Conservation (phyloP, 1,284 basidiomycete genomes). For the Kwoniella shivajii region DNA sequence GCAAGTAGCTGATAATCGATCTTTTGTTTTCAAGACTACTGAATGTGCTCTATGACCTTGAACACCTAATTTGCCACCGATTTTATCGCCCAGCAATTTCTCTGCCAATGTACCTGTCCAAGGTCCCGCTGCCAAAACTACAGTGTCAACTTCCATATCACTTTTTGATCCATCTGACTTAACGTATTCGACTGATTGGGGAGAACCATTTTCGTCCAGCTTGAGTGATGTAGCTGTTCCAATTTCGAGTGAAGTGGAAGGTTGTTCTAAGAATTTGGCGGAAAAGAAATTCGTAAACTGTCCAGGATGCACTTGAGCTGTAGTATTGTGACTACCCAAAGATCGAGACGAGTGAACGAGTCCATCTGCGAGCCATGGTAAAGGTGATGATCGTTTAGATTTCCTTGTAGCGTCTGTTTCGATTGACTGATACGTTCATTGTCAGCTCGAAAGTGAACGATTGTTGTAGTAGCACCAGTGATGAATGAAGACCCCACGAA, state of each 20-base stretch:
- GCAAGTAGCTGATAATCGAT: constrained; percentile 48
- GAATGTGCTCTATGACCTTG: constrained; percentile 58
- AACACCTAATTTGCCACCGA: constrained; percentile 50
- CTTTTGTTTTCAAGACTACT: constrained; percentile 54
- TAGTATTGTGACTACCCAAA: constrained; percentile 44
- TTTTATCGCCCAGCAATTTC: constrained; percentile 58
- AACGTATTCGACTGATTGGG: constrained; percentile 18
- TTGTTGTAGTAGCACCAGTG: too few species aligned
- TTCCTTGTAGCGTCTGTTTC: constrained; percentile 46
- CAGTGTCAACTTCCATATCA: constrained; percentile 54
- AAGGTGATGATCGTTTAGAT: constrained; percentile 35
- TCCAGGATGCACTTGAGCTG: constrained; percentile 50
- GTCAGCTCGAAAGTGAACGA: too few species aligned
- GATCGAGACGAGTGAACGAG: constrained; percentile 39
- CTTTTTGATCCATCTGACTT: constrained; percentile 37
- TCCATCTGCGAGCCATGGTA: constrained; percentile 48
- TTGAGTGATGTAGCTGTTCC: constrained; percentile 38
- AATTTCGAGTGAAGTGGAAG: constrained; percentile 38
- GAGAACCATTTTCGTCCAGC: constrained; percentile 57
- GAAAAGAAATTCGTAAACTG: constrained; percentile 75
- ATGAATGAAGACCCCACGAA: too few species aligned
- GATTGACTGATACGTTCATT: constrained; percentile 30
- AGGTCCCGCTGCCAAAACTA: constrained; percentile 79
- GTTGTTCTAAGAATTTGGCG: constrained; percentile 50
- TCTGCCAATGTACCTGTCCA: constrained; percentile 72